Percentiles rank a stretch among this genome's conserved stretches.
Conservation (phyloP, 225 moss, liverwort and hornwort species). For the Anthoceros angustus region DNA sequence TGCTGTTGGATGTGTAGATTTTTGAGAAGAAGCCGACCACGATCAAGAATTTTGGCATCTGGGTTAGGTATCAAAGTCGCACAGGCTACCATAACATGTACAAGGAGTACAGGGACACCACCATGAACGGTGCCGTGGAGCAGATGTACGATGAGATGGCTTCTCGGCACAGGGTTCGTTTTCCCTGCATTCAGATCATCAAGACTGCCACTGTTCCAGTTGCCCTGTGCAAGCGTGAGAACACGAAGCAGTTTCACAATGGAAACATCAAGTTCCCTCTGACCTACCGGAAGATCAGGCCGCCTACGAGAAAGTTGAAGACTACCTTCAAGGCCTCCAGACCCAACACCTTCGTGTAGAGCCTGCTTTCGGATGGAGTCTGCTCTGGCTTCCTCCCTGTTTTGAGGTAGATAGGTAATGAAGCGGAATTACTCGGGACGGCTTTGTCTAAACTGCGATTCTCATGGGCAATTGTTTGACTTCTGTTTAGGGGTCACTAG, state of each 20-base stretch:
- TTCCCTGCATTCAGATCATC: conserved; percentile 77
- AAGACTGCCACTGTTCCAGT: conserved; percentile 79
- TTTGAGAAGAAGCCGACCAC: conserved; percentile 88
- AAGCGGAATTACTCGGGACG: too few species aligned
- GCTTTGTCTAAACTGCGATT: too few species aligned
- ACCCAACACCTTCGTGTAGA: conserved; percentile 78
- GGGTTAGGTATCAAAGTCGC: conserved; percentile 93
- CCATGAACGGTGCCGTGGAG: conserved; percentile 74
- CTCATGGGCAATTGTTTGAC: too few species aligned
- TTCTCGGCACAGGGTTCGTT: conserved; percentile 57
- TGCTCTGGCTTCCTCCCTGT: too few species aligned
- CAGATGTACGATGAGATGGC: conserved; percentile 89
- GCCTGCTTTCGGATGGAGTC: too few species aligned
- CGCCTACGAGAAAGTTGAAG: conserved; percentile 67
- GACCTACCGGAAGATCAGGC: conserved; percentile 79
- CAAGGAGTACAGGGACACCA: conserved; percentile 80
- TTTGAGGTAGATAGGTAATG: too few species aligned
- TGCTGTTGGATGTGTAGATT: conserved; percentile 24
- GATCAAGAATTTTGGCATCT: conserved; percentile 69
- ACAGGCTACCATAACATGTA: conserved; percentile 99
- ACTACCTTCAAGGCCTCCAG: conserved; percentile 75
- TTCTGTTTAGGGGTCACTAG: too few species aligned
- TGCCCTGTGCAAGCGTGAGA: conserved; percentile 75
- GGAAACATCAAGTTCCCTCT: conserved; percentile 70
- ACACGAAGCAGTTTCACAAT: conserved; percentile 79